Evolutionary conservation across 352 stramenopile species (phyloP).

Genomic region (Phytophthora ramorum): DNA sequence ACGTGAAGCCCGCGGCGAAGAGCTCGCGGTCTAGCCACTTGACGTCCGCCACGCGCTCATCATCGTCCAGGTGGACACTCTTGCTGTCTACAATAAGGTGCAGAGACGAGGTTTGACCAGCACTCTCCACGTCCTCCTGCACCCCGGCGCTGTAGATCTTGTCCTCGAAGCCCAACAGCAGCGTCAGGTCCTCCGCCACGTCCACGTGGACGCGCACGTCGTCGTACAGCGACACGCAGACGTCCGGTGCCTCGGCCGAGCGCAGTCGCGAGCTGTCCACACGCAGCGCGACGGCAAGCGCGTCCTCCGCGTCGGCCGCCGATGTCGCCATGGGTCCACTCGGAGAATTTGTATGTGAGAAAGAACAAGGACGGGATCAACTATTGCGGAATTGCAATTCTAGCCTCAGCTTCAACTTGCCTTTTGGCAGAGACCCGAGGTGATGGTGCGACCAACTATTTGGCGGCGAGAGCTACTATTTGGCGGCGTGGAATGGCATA

Average conservation of each 20-base stretch:
- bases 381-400: neutral
- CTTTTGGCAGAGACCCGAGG: conserved; percentile 3
- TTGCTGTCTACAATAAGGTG: conserved; percentile 36
- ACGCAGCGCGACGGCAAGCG: conserved; percentile 28
- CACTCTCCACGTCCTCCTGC: conserved; percentile 29
- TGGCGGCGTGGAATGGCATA: conserved; percentile 13
- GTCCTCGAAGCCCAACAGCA: conserved; percentile 51
- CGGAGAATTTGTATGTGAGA: neutral
- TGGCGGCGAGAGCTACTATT: neutral
- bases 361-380: neutral
- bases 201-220: conserved; percentile 56
- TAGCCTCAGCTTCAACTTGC: conserved; percentile 10
- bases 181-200: conserved; percentile 52
- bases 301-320: conserved; percentile 22
- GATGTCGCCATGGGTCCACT: conserved; percentile 26
- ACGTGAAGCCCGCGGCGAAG: conserved; percentile 65
- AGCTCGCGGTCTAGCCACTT: conserved; percentile 72
- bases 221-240: conserved; percentile 46
- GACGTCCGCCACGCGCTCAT: conserved; percentile 61
- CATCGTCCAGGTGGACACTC: conserved; percentile 44
- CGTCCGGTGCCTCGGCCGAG: conserved; percentile 1
- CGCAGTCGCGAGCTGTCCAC: conserved; percentile 31
- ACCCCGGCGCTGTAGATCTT: conserved; percentile 44
- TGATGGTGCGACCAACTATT: neutral
- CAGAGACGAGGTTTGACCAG: conserved; percentile 13